phyloP scores from a whole-genome alignment of 495 filamentous ascomycete species.

The Recurvomyces mirabilis region DNA sequence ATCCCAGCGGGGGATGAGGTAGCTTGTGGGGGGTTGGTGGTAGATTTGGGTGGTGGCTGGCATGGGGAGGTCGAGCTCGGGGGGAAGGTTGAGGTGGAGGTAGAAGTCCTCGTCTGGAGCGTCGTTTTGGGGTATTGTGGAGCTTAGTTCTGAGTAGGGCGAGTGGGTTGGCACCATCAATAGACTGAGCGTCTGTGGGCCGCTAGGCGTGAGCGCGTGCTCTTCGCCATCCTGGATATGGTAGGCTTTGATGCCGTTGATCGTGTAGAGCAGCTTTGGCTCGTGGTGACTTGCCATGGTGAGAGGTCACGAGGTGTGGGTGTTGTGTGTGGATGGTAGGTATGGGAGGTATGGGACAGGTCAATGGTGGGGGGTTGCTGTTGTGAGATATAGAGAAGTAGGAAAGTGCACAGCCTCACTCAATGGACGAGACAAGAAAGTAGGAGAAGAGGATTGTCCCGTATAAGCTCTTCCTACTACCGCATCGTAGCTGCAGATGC shows the following conservation, averaged over 20 bases:
- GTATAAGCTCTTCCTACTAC: no score
- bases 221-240: slow-evolving; percentile 84
- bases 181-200: slow-evolving; percentile 77
- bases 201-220: slow-evolving; percentile 66
- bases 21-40: slow-evolving; percentile 78
- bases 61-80: slow-evolving; percentile 82
- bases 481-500: no score
- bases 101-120: slow-evolving; percentile 85
- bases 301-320: no score
- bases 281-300: slow-evolving; percentile 45
- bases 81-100: slow-evolving; percentile 81
- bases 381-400: no score
- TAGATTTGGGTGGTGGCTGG: slow-evolving; percentile 92
- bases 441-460: no score
- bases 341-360: neutral
- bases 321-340: neutral
- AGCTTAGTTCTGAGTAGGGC: slow-evolving; percentile 50
- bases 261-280: slow-evolving; percentile 70
- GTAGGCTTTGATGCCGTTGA: slow-evolving; percentile 73
- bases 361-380: no score
- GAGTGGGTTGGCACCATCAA: slow-evolving; percentile 86
- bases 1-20: slow-evolving; percentile 89
- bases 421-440: no score
- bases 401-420: no score
- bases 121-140: slow-evolving; percentile 43